Evolutionary conservation across 345 rosid species (phyloP), one percentile per base, ranked within the genome.

Genomic region (Isatis tinctoria): DNA sequence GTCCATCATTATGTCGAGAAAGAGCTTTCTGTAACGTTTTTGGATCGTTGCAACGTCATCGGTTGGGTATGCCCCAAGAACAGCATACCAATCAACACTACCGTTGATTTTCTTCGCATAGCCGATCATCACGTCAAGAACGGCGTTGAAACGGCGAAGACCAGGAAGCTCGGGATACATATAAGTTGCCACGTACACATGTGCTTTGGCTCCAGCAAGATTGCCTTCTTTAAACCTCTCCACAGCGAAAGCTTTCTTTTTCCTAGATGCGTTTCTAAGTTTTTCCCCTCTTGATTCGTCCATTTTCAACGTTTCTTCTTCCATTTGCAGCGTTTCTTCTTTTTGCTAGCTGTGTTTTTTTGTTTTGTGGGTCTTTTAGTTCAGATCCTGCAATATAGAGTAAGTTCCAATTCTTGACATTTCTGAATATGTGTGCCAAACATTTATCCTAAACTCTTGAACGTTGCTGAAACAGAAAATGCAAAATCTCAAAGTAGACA

Each of bases 51-150:
- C 16, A 27, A 53, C 18, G 27, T 13, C 18, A 0, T 27, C 36
- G 36, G 9, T 13, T 13, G 18, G 36, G 10, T 27, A 0, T 7
- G 10, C 59, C 35, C 59, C 61, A 16, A 57, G 32, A 30, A 57
- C 80, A 30, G 66, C 53, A 22, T 84, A 88, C 85, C 85, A 86
- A 32, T 88, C 90, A 20, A 73, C 74, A 64, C 65, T 81, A 5
- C 86, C 86, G 40, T 84, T 66, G 67, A 62, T 53, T 60, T 54
- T 75, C 24, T 61, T 64, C 41, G 65, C 67, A 4, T 80, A 74
- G 65, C 72, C 67, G 8, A 74, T 63, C 65, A 63, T 24, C 49
- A 87, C 80, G 18, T 86, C 81, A 65, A 87, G 60, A 45, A 80
- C 66, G 32, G 79, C 82, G 28, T 66, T 44, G 70, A 86, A 72